phyloP scores from a whole-genome alignment of 192 early-diverging fungal species.

The Backusella macrospora region DNA sequence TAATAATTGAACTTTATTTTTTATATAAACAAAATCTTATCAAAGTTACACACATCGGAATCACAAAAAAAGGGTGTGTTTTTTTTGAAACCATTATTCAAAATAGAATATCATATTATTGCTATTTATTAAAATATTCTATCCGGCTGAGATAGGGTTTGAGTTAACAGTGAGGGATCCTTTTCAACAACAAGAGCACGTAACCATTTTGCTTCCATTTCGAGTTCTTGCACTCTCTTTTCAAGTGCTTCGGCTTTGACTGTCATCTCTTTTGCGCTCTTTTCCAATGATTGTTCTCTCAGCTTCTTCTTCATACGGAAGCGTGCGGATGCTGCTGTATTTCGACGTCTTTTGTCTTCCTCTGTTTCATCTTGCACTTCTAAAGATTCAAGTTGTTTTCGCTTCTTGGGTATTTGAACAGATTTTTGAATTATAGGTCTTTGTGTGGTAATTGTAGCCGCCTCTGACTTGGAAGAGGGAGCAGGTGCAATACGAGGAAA shows the following conservation, averaged over 20 bases:
- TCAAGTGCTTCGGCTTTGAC: slow-evolving; percentile 77
- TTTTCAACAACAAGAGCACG: slow-evolving; percentile 38
- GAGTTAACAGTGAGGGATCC: slow-evolving; percentile 34
- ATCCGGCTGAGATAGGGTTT: background rate
- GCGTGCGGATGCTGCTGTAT: slow-evolving; percentile 93
- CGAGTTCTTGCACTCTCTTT: slow-evolving; percentile 77
- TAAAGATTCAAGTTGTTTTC: background rate
- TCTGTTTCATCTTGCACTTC: slow-evolving; percentile 32
- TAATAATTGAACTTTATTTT: background rate
- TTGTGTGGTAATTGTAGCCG: background rate
- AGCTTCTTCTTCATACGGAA: slow-evolving; percentile 97
- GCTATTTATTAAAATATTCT: background rate
- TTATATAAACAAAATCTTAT: no score
- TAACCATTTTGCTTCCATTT: slow-evolving; percentile 93
- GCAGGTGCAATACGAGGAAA: slow-evolving; percentile 24
- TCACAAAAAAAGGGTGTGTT: background rate
- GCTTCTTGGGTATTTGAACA: background rate
- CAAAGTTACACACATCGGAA: no score
- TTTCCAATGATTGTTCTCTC: slow-evolving; percentile 84
- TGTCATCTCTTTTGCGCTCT: slow-evolving; percentile 80
- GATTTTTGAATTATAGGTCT: background rate
- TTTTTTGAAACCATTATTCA: slow-evolving; percentile 5
- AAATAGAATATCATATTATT: background rate
- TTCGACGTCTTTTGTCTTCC: slow-evolving; percentile 89
- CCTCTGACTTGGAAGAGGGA: background rate